Base-by-base conservation (phyloP, 2,329 filamentous ascomycete genomes). In the Paracoccidioides brasiliensis region DNA sequence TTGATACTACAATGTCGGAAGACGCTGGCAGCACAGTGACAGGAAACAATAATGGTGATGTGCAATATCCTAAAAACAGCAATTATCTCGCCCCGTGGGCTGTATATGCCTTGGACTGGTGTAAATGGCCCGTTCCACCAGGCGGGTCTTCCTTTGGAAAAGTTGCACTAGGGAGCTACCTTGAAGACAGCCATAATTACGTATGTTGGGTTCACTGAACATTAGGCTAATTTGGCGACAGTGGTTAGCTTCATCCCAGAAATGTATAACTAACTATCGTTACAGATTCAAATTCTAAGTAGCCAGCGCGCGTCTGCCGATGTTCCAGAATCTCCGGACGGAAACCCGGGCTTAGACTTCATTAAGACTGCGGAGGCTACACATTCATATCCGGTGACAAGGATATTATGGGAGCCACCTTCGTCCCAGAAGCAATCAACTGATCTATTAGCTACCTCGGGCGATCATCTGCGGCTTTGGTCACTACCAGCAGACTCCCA, bases 151-250 rank as follows among this genome's bases (percentile, higher is more conserved):
- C 88, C 59, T 89, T 88, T 3, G 93, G 93, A 42, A 97, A 97
- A 72, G 80, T 98, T 63, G 93, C 93, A 10, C 79, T 98, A 42
- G 93, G 91, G 57, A 98, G 93, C 74, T 97, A 97, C 69, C 75
- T 97, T 53, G 93, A 98, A 73, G 93, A 98, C 72, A 91, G 90
- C 5, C 93, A 98, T 74, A 98, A 98, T 69, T 98, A 94, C 76
- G 90, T 95, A 76, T 64, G 81, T 71, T 49, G 44, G 15, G n/a
- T 15, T 43, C 41, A 7, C 5, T 5, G 14, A 33, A 15, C 14
- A 37, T n/a, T 28, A 0, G 28, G 28, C 28, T 35, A n/a, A 54
- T 37, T 48, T 40, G n/a, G 9, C n/a, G 2, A 28, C 10, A 15
- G n/a, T 51, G 5, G 5, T 30, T n/a, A 14, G 9, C 14, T 51